Base-by-base conservation (phyloP, 306 rosid genomes). In the Lathyrus tuberosus region DNA sequence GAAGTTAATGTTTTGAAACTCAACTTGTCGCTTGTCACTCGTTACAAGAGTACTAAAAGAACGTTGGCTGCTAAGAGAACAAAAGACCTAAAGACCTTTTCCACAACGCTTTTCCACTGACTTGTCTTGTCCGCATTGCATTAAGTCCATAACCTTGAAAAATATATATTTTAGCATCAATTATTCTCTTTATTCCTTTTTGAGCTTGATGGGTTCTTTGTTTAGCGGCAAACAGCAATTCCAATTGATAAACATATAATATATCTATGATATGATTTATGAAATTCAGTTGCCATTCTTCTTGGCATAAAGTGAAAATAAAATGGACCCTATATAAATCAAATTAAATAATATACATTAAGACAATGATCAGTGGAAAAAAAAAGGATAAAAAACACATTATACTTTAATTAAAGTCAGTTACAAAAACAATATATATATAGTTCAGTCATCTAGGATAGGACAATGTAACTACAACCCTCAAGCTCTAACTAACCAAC, bases 351-450 rank as follows among this genome's bases (percentile, higher is more conserved):
- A n/a, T 46, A 14, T n/a, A 46, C 18, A 46, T 5, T 14, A 46
- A n/a, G 20, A n/a, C 52, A n/a, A 20, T n/a, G 18, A n/a, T 46
- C 12, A 49, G 56, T 49, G 56, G 26, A 51, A 30, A 4, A 17
- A 51, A 24, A 18, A 51, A 10, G 6, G 8, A 3, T 6, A 0
- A 51, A 18, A 18, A 51, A 51, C 20, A 18, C 10, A 35, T 76
- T 41, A 62, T 35, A 51, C 40, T 12, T 38, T 41, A 42, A 69
- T 37, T 28, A 26, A 62, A 73, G 24, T 12, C 4, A 22, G 60
- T 35, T 58, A 48, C 40, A 69, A 37, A 46, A 72, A 20, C 65
- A 17, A 49, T 49, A 49, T 81, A 83, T 22, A 51, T 28, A 17
- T 5, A 65, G 24, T 44, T 70, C 57, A 37, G 37, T 35, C 10